phyloP scores from a whole-genome alignment of 352 stramenopile species.

The Achlya hypogyna region DNA sequence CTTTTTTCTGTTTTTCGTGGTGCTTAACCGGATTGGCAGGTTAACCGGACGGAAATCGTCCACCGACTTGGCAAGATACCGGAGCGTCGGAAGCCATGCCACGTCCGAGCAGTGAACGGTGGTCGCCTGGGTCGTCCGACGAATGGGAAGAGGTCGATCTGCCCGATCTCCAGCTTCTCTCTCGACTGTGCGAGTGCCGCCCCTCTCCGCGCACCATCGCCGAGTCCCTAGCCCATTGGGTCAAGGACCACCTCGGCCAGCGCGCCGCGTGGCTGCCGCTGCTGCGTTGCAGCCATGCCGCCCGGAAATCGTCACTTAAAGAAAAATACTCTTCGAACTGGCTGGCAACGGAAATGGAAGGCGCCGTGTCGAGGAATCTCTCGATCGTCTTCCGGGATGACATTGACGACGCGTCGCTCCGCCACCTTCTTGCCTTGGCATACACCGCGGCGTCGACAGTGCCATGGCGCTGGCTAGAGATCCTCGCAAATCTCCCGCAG shows the following conservation, averaged over 20 bases:
- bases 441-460: background rate
- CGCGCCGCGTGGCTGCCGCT: background rate
- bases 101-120: too few relatives aligned
- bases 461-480: background rate
- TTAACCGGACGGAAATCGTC: too few relatives aligned
- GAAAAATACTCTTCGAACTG: background rate
- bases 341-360: background rate
- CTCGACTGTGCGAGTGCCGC: background rate
- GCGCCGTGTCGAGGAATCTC: background rate
- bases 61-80: too few relatives aligned
- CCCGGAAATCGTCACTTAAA: background rate
- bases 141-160: background rate
- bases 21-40: too few relatives aligned
- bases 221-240: background rate
- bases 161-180: background rate
- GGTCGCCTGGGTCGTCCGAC: slow-evolving; percentile 2
- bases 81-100: too few relatives aligned
- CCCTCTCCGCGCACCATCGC: background rate
- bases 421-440: background rate
- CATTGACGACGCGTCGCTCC: background rate
- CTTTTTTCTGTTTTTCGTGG: too few relatives aligned
- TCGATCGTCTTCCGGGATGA: background rate
- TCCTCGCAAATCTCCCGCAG: background rate
- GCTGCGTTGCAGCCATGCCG: background rate
- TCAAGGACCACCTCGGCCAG: background rate